Percentiles rank a stretch among this genome's conserved stretches.
Conservation (phyloP, 2,329 filamentous ascomycete genomes). For the Trichoderma brevicompactum region DNA sequence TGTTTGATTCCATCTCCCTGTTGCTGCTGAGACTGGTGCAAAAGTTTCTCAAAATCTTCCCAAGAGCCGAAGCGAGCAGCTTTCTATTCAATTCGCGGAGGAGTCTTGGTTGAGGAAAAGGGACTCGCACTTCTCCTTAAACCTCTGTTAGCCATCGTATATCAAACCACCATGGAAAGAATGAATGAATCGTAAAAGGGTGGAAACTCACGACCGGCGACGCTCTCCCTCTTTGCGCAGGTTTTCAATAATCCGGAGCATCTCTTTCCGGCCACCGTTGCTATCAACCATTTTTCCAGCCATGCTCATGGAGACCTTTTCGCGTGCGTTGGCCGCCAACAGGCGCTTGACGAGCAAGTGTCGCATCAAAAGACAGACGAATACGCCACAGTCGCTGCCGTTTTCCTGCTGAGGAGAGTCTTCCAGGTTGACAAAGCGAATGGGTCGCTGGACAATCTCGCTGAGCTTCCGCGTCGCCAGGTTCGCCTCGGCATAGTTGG, state of each 20-base stretch:
- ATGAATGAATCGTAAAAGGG: too few relatives aligned
- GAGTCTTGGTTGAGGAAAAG: slow-evolving; percentile 45
- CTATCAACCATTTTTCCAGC: slow-evolving; percentile 83
- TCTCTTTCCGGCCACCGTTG: slow-evolving; percentile 80
- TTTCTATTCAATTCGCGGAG: slow-evolving; percentile 51
- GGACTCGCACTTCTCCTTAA: slow-evolving; percentile 46
- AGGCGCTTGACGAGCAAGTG: slow-evolving; percentile 87
- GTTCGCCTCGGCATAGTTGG: slow-evolving; percentile 76
- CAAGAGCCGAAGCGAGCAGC: slow-evolving; percentile 41
- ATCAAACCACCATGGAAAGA: too few relatives aligned
- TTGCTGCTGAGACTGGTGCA: slow-evolving; percentile 31
- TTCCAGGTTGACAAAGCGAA: slow-evolving; percentile 79
- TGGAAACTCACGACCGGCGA: slow-evolving; percentile 71
- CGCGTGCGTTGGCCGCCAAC: slow-evolving; percentile 74
- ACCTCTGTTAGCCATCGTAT: slow-evolving; percentile 21
- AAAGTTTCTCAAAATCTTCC: slow-evolving; percentile 37
- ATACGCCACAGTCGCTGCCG: slow-evolving; percentile 91
- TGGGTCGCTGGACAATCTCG: slow-evolving; percentile 65
- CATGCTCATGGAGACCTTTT: slow-evolving; percentile 96
- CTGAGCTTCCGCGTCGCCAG: slow-evolving; percentile 71
- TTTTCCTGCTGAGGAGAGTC: slow-evolving; percentile 93
- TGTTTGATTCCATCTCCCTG: not conserved
- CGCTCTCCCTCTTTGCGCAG: slow-evolving; percentile 86
- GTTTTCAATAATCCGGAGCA: slow-evolving; percentile 85
- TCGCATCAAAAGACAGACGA: slow-evolving; percentile 93